These are phyloP conservation scores for Saturnispora quitensis DNA, from an alignment of 805 yeast species.

Conservation along the genomic window DNA sequence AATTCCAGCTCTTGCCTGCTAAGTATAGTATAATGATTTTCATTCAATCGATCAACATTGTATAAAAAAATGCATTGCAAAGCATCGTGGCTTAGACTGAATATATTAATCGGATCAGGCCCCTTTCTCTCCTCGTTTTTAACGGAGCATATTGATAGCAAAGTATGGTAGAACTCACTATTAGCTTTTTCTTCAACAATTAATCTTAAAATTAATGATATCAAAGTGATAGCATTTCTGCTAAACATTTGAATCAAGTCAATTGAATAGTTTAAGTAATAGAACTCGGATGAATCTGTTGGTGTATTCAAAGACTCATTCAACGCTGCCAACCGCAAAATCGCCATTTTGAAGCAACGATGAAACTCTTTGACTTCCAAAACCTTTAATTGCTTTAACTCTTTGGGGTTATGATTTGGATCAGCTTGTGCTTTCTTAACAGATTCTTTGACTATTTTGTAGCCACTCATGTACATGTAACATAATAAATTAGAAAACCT, in stretches of 20 bases:
- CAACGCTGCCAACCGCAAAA: conserved; percentile 15
- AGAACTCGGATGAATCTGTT: neutral
- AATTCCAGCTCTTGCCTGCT: neutral
- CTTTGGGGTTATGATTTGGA: neutral
- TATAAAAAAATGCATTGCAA: conserved; percentile 5
- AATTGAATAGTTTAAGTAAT: neutral
- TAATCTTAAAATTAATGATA: conserved; percentile 12
- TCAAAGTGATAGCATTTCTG: conserved; percentile 12
- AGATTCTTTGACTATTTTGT: conserved; percentile 6
- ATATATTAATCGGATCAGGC: conserved; percentile 7
- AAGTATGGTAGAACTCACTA: neutral
- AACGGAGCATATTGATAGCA: neutral
- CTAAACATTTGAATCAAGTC: conserved; percentile 19
- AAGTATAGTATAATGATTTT: neutral
- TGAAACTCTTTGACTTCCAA: conserved; percentile 13
- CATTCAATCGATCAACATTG: neutral
- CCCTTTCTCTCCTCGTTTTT: neutral
- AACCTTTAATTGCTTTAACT: conserved; percentile 9
- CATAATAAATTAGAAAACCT: conserved; percentile 14
- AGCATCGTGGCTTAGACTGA: conserved; percentile 2
- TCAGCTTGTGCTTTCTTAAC: neutral
- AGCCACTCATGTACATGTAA: conserved; percentile 16
- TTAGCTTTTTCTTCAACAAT: conserved; percentile 5
- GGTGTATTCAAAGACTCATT: conserved; percentile 11
- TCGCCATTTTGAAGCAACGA: conserved; percentile 14